Conservation (phyloP, 768 basidiomycete species). For the Auriscalpium microsporum region DNA sequence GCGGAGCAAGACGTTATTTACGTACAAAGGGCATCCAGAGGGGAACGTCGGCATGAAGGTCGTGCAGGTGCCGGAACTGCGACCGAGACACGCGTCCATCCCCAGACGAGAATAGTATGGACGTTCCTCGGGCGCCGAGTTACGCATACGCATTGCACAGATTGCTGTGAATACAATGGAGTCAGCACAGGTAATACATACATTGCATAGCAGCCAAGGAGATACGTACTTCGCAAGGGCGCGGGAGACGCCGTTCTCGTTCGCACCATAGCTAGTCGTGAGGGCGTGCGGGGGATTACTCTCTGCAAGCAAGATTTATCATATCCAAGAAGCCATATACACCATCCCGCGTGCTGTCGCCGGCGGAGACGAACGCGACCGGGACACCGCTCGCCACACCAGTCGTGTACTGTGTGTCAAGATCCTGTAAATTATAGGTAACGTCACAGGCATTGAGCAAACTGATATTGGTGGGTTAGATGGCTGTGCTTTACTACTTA, state of each 20-base stretch:
- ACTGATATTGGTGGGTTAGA: background rate
- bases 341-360: constrained; percentile 13
- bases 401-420: constrained; percentile 18
- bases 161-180: background rate
- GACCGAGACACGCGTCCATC: constrained; percentile 17
- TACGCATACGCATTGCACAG: constrained; percentile 13
- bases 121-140: constrained; percentile 10
- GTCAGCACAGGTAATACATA: background rate
- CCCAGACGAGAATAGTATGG: constrained; percentile 16
- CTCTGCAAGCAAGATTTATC: constrained; percentile 11
- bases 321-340: constrained; percentile 15
- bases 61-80: constrained; percentile 9
- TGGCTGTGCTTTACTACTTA: background rate
- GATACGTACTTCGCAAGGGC: constrained; percentile 3
- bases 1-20: background rate
- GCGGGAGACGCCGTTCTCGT: constrained; percentile 4
- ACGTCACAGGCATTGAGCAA: background rate
- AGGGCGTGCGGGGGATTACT: constrained; percentile 8
- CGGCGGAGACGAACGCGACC: constrained; percentile 21
- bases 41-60: constrained; percentile 17
- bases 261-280: constrained; percentile 9
- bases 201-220: background rate
- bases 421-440: constrained; percentile 6
- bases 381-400: constrained; percentile 18
- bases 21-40: constrained; percentile 15